These are phyloP conservation scores for Zalerion maritima DNA, from an alignment of 495 filamentous ascomycete genomes.

Conservation along the genomic window DNA sequence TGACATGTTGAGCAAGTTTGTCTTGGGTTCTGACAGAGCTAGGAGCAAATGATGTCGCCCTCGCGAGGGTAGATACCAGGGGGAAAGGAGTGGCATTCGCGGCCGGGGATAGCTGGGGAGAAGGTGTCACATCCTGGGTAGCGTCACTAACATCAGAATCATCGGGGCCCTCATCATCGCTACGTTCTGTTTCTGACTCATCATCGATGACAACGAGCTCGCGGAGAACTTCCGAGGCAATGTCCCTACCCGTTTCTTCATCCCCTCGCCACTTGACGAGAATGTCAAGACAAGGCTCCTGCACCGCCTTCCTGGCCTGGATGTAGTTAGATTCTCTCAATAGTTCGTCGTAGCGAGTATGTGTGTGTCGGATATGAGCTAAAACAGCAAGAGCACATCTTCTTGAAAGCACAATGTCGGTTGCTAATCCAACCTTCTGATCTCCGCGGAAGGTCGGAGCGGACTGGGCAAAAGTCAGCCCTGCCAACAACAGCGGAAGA, in stretches of 20 bases:
- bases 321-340: constrained; percentile 47
- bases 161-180: constrained; percentile 26
- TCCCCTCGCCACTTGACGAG: constrained; percentile 81
- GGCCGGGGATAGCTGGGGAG: constrained; percentile 6
- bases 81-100: constrained; percentile 8
- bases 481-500: too few species aligned
- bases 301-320: constrained; percentile 56
- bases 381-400: constrained; percentile 71
- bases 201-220: constrained; percentile 73
- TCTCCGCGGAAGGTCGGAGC: neutral
- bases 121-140: constrained; percentile 1
- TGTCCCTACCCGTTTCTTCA: constrained; percentile 58
- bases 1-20: too few species aligned
- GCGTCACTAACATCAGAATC: constrained; percentile 2
- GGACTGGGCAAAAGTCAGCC: too few species aligned
- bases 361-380: constrained; percentile 73
- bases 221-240: constrained; percentile 64
- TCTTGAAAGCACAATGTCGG: constrained; percentile 50
- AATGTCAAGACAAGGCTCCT: constrained; percentile 53
- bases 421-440: constrained; percentile 51
- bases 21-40: too few species aligned
- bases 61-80: too few species aligned
- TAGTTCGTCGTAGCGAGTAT: constrained; percentile 75
- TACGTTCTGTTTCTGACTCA: constrained; percentile 57
- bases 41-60: too few species aligned